Conservation (phyloP, 1,284 basidiomycete species). For the Cystobasidium slooffiae region DNA sequence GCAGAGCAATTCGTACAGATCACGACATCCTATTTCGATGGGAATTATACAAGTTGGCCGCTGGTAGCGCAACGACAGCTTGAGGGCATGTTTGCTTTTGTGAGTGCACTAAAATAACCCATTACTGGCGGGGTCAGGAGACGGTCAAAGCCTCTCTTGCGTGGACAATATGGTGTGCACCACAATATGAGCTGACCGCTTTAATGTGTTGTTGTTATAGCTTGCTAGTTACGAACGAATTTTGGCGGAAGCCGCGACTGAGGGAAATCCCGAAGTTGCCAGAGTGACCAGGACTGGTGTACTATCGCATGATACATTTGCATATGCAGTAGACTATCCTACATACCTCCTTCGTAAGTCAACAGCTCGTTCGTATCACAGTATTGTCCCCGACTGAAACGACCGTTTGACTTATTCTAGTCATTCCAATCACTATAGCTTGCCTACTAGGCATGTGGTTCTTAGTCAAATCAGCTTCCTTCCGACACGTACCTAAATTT, state of each 20-base stretch:
- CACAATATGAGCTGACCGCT: neutral
- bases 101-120: neutral
- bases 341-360: slow-evolving; percentile 20
- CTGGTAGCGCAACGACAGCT: slow-evolving; percentile 14
- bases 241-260: neutral
- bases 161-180: neutral
- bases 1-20: slow-evolving; percentile 21
- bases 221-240: slow-evolving; percentile 16
- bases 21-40: slow-evolving; percentile 12
- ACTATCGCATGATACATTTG: slow-evolving; percentile 19
- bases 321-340: slow-evolving; percentile 7
- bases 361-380: neutral
- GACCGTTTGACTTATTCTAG: neutral
- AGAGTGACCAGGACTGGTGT: slow-evolving; percentile 6
- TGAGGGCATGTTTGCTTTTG: slow-evolving; percentile 26
- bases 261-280: neutral
- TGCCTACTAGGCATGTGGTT: slow-evolving; percentile 17
- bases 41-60: slow-evolving; percentile 5
- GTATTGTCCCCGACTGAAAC: neutral
- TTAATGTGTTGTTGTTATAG: neutral
- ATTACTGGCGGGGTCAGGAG: neutral
- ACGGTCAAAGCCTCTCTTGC: neutral
- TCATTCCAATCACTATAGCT: slow-evolving; percentile 18
- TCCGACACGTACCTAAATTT: slow-evolving; percentile 12
- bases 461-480: slow-evolving; percentile 11